A percentile compares a stretch with the other conserved stretches of the same genome.
These are phyloP conservation scores for Suillus paluster DNA, from an alignment of 768 basidiomycete genomes.

Conservation along the genomic window DNA sequence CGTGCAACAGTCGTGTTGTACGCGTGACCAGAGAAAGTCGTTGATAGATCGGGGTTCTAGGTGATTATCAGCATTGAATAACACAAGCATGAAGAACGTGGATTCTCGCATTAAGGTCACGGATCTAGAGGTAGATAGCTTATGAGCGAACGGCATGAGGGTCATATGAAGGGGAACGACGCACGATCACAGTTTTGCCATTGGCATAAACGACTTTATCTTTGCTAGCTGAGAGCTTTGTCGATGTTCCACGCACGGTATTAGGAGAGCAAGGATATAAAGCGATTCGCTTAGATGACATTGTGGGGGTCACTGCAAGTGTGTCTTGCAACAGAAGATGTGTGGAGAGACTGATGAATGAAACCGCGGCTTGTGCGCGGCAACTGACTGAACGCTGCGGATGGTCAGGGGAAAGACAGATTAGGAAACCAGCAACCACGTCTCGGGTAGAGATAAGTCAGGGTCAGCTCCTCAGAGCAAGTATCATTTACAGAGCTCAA, in stretches of 20 bases:
- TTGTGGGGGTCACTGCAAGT: constrained; percentile 20
- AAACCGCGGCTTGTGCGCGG: constrained; percentile 7
- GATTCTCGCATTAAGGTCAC: constrained; percentile 75
- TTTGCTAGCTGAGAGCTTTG: constrained; percentile 74
- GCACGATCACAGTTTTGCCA: constrained; percentile 82
- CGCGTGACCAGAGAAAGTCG: constrained; percentile 78
- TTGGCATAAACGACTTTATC: constrained; percentile 87
- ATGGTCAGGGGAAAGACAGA: constrained; percentile 19
- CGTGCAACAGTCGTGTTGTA: constrained; percentile 88
- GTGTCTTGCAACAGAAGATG: constrained; percentile 4
- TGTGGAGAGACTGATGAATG: not conserved
- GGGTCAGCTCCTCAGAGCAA: not conserved
- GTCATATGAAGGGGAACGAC: constrained; percentile 35
- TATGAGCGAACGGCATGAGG: constrained; percentile 6
- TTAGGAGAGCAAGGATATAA: constrained; percentile 72
- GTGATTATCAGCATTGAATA: constrained; percentile 10
- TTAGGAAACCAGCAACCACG: not conserved
- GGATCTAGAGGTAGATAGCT: constrained; percentile 53
- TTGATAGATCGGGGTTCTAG: constrained; percentile 68
- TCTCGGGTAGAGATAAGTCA: not conserved
- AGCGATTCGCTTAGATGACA: constrained; percentile 55
- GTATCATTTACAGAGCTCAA: not conserved
- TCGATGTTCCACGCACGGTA: constrained; percentile 68
- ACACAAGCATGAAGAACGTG: not conserved
- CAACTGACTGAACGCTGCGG: constrained; percentile 3